Conservation (phyloP, 1,139 yeast genomes). For the Protomyces inouyei region DNA sequence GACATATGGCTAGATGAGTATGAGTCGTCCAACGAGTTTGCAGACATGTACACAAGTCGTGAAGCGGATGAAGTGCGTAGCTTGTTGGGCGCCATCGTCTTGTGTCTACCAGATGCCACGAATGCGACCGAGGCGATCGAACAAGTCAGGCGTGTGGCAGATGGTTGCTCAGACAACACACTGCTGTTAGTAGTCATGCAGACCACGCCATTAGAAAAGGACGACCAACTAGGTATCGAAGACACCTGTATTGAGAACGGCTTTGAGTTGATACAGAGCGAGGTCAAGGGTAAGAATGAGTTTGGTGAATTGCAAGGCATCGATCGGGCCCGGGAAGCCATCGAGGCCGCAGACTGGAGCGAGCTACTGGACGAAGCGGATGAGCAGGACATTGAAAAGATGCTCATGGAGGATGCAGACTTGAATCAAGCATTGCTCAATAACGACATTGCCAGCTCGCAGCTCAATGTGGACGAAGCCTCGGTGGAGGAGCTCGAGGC, state of each 20-base stretch:
- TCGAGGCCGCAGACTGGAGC: constrained; percentile 26
- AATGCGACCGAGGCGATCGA: background rate
- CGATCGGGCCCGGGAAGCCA: constrained; percentile 21
- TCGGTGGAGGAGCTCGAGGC: constrained; percentile 11
- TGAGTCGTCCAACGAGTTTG: constrained; percentile 1
- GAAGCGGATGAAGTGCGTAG: constrained; percentile 29
- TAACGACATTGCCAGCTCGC: background rate
- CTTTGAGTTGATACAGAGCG: constrained; percentile 26
- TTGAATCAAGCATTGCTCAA: constrained; percentile 8
- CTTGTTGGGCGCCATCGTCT: constrained; percentile 25
- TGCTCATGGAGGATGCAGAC: constrained; percentile 4
- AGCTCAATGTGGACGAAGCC: constrained; percentile 2
- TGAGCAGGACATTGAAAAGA: constrained; percentile 4
- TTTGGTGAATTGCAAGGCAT: constrained; percentile 25
- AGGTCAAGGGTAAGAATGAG: constrained; percentile 8
- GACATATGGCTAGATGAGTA: constrained; percentile 30
- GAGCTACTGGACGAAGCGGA: constrained; percentile 7
- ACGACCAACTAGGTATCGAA: background rate
- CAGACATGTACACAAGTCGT: constrained; percentile 16
- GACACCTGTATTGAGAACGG: constrained; percentile 25
- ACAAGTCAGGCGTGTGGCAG: constrained; percentile 16
- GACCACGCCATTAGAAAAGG: background rate
- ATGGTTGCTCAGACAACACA: constrained; percentile 6
- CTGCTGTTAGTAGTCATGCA: constrained; percentile 1
- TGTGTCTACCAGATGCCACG: constrained; percentile 6